Evolutionary conservation across 139 green algal genomes (phyloP), one percentile per base, ranked within the genome.

Genomic region (Coccomyxa sp.): DNA sequence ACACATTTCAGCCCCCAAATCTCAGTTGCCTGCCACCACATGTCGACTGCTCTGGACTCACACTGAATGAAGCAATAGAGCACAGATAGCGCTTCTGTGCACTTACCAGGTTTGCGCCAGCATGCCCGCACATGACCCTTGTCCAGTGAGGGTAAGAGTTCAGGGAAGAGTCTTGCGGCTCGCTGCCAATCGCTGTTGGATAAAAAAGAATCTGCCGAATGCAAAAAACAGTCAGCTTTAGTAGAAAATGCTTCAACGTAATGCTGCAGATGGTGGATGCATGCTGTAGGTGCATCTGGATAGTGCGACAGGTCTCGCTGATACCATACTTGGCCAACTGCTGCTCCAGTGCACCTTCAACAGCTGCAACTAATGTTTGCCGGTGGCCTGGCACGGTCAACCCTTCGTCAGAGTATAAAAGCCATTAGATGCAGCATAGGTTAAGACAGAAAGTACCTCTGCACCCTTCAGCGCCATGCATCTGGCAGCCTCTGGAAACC

Each of bases 401-500:
- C n/a, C n/a, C n/a, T n/a, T n/a, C n/a, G n/a, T n/a, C n/a, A n/a
- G n/a, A n/a, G n/a, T n/a, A n/a, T n/a, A n/a, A n/a, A n/a, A n/a
- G n/a, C n/a, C n/a, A n/a, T n/a, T n/a, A n/a, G n/a, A n/a, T n/a
- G n/a, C n/a, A n/a, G n/a, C n/a, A n/a, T n/a, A n/a, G n/a, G n/a
- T n/a, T n/a, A n/a, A n/a, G n/a, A n/a, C n/a, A n/a, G n/a, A 33
- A 10, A 44, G 18, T 39, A 89, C 80, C 82, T 93, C 90, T 44
- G 90, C 90, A 0, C 90, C 90, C 55, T 88, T 75, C 38, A 95
- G 81, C 29, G 75, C 90, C 79, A 90, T 74, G 9, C 77, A 70
- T 4, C 90, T 83, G 0, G 90, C 90, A 2, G 79, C 70, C 81
- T 95, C 90, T 2, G 90, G 90, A 55, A 95, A 95, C 89, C 89